Percentiles rank a stretch among this genome's conserved stretches.
Evolutionary conservation across 2,329 filamentous ascomycete genomes (phyloP).

Genomic region (Ophiocordyceps camponoti-saundersi): DNA sequence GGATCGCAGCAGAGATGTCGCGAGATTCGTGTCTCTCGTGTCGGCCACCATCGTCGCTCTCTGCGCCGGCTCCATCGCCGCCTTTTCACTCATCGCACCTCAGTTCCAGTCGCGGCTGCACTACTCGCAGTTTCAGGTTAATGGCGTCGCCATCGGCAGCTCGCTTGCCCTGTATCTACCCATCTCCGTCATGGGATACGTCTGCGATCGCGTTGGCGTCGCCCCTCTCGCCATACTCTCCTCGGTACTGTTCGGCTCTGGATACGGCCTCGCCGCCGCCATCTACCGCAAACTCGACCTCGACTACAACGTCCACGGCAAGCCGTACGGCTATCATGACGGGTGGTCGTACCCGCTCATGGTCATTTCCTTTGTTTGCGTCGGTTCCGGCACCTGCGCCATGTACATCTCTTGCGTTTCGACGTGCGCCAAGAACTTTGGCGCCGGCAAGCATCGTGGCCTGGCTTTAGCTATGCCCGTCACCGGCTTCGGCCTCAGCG

Average conservation of each 20-base stretch:
- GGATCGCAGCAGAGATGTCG: constrained; percentile 1
- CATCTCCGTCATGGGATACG: constrained; percentile 76
- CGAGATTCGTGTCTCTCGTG: constrained; percentile 32
- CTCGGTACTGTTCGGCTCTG: constrained; percentile 56
- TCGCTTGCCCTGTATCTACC: constrained; percentile 82
- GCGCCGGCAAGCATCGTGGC: constrained; percentile 70
- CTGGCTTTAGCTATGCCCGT: constrained; percentile 82
- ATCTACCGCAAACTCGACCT: constrained; percentile 44
- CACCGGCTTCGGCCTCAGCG: constrained; percentile 80
- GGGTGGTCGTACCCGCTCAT: constrained; percentile 64
- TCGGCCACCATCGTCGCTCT: constrained; percentile 42
- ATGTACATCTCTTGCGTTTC: constrained; percentile 90
- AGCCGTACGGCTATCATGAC: constrained; percentile 22
- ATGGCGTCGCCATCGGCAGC: constrained; percentile 71
- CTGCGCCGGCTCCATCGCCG: constrained; percentile 80
- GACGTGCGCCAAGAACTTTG: constrained; percentile 96
- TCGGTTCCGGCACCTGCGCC: constrained; percentile 69
- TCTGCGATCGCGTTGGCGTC: constrained; percentile 80
- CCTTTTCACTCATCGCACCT: constrained; percentile 87
- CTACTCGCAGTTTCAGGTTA: constrained; percentile 86
- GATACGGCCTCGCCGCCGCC: constrained; percentile 70
- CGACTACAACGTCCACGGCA: constrained; percentile 22
- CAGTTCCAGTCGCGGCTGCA: constrained; percentile 72
- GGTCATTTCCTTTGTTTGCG: constrained; percentile 66
- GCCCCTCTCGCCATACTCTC: constrained; percentile 59